These are phyloP conservation scores for Ajuga chamaepitys DNA, from an alignment of 257 asterid genomes.

Conservation along the genomic window DNA sequence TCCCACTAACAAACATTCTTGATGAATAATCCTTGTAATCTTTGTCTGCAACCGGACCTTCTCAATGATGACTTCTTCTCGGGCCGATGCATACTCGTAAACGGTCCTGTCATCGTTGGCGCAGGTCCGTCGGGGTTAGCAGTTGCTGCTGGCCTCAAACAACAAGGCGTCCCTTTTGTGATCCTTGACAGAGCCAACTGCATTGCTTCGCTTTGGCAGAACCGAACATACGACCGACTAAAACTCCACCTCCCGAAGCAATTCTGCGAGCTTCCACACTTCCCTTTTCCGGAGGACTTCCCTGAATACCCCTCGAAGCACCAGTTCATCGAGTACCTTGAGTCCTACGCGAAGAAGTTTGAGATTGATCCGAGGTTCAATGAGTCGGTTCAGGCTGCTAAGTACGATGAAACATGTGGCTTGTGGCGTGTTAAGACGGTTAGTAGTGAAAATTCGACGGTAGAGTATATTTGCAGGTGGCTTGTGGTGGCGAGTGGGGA, in stretches of 20 bases:
- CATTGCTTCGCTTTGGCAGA: constrained; percentile 91
- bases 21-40: constrained; percentile 34
- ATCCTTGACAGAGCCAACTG: constrained; percentile 72
- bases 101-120: constrained; percentile 83
- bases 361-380: constrained; percentile 58
- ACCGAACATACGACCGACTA: constrained; percentile 77
- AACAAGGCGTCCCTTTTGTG: constrained; percentile 66
- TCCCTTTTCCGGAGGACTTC: constrained; percentile 44
- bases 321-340: constrained; percentile 62
- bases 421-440: constrained; percentile 59
- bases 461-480: constrained; percentile 70
- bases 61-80: constrained; percentile 41
- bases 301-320: constrained; percentile 61
- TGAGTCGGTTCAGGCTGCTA: constrained; percentile 57
- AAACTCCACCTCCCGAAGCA: constrained; percentile 81
- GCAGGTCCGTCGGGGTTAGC: constrained; percentile 90
- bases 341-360: constrained; percentile 41
- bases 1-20: not conserved
- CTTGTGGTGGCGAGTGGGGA: constrained; percentile 82
- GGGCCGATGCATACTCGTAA: constrained; percentile 62
- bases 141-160: constrained; percentile 72
- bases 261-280: constrained; percentile 64
- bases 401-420: constrained; percentile 54
- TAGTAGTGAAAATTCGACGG: constrained; percentile 2
- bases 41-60: constrained; percentile 29